Evolutionary conservation across 2,329 filamentous ascomycete genomes (phyloP), one percentile per base, ranked within the genome.

Genomic region (Epichloe gansuensis): DNA sequence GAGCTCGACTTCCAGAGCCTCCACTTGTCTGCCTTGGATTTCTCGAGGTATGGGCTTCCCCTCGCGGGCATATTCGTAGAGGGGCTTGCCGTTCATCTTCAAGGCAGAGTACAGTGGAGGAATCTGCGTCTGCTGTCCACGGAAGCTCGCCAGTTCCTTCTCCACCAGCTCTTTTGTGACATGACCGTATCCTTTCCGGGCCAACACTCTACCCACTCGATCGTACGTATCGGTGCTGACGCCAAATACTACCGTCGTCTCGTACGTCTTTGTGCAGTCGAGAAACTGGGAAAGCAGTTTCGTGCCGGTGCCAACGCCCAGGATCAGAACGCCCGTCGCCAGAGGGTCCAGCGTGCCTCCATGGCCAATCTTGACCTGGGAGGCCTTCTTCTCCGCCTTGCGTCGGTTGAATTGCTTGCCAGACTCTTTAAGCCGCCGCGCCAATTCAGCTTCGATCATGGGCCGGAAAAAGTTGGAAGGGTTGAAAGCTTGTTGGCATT

Each of bases 61-160:
- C 65, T 90, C 88, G 47, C 93, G 78, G 21, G 93, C 93, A 68
- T 97, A 97, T 69, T 98, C 90, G 66, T 98, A 98, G 47, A 96
- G 75, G 36, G 88, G 86, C 73, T 96, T 96, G 2, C 93, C 93
- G 59, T 96, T 81, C 67, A 96, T 88, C 67, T 91, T 90, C 55
- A 97, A 74, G 9, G 93, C 93, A 34, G 89, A 95, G 68, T 90
- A 98, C 21, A 98, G 80, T 5, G 91, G 91, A 39, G 93, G 93
- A 59, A 87, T 83, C 72, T 98, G 93, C 72, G 87, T 83, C 61
- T 89, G 89, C 59, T 85, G 85, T 15, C 93, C 93, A 40, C 83
- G 77, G 67, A 95, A 96, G 55, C 75, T 71, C 5, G 74, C 75
- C 53, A 97, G 70, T 15, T 85, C 87, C 63, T 85, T 77, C 68